Percentiles rank a stretch among this genome's conserved stretches.
Conservation (phyloP, 495 filamentous ascomycete genomes). For the Parmelia sp. region DNA sequence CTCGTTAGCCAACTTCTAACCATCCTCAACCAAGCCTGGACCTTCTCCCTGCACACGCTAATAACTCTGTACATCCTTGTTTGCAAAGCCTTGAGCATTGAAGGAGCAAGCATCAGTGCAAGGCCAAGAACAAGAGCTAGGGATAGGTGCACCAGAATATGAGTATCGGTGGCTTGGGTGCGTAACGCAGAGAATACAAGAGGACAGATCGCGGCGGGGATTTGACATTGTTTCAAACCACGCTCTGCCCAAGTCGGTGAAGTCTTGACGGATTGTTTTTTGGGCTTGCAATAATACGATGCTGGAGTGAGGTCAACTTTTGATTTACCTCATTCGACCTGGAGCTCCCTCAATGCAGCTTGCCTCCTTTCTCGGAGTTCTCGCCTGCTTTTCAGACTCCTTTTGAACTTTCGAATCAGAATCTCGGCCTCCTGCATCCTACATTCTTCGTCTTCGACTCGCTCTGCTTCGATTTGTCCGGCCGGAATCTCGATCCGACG, state of each 20-base stretch:
- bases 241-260: background rate
- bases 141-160: background rate
- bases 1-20: background rate
- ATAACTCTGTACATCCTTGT: background rate
- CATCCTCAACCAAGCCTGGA: background rate
- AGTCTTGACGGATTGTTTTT: background rate
- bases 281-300: background rate
- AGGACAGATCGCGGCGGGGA: background rate
- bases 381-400: background rate
- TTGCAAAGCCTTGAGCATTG: background rate
- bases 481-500: slow-evolving; percentile 14
- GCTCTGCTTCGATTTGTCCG: background rate
- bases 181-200: background rate
- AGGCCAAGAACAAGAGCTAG: background rate
- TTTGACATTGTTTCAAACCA: background rate
- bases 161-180: background rate
- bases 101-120: background rate
- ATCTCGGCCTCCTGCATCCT: background rate
- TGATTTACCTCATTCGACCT: background rate
- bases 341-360: background rate
- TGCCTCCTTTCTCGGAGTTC: background rate
- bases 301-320: background rate
- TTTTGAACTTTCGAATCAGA: background rate
- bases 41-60: background rate
- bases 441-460: background rate